Percentiles rank a stretch among this genome's conserved stretches.
Evolutionary conservation across 129 eudicot genomes (phyloP).

Genomic region (Centella asiatica): DNA sequence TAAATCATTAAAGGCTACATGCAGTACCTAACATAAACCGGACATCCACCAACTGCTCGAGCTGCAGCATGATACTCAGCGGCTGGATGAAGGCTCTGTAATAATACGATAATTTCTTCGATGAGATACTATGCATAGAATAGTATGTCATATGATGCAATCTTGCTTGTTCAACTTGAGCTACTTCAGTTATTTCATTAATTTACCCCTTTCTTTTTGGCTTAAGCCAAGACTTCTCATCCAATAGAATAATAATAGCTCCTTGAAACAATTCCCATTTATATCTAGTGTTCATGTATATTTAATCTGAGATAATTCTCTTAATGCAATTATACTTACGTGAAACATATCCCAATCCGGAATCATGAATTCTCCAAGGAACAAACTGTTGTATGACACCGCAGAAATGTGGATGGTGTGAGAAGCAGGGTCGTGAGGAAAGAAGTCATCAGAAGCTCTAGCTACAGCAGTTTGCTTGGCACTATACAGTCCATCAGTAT

Average conservation of each 20-base stretch:
- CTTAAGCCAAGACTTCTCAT: neutral
- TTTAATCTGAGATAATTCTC: neutral
- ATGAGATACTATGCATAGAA: no score
- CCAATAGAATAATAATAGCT: neutral
- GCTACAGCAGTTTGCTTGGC: conserved; percentile 70
- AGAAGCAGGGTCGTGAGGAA: conserved; percentile 88
- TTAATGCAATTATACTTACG: conserved; percentile 38
- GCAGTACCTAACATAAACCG: conserved; percentile 79
- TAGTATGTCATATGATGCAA: no score
- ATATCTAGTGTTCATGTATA: neutral
- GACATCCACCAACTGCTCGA: conserved; percentile 83
- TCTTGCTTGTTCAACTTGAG: no score
- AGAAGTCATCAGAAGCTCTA: conserved; percentile 87
- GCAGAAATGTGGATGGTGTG: conserved; percentile 90
- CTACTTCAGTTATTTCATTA: no score
- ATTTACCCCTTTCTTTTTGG: neutral
- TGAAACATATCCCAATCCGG: conserved; percentile 99
- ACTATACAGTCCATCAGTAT: conserved; percentile 80
- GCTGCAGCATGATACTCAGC: conserved; percentile 98
- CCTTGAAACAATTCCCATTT: neutral
- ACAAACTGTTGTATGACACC: conserved; percentile 70
- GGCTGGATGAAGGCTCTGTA: conserved; percentile 87
- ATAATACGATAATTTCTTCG: neutral
- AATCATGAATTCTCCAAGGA: conserved; percentile 88
- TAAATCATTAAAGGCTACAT: neutral